These are phyloP conservation scores for Rutstroemia sp. DNA, from an alignment of 2,329 filamentous ascomycete genomes.

Conservation along the genomic window DNA sequence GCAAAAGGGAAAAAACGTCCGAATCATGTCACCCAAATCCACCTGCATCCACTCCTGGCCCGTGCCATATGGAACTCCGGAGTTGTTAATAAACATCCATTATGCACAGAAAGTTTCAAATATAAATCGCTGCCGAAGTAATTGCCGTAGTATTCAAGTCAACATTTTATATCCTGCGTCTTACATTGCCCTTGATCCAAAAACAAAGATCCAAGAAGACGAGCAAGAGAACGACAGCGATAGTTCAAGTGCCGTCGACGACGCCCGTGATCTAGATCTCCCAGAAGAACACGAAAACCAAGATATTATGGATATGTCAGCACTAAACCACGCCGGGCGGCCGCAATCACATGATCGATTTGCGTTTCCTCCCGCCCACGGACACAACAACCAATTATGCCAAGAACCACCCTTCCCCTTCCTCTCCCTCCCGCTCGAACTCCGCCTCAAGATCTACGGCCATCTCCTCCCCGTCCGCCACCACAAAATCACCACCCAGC, in stretches of 20 bases:
- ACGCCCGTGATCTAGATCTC: neutral
- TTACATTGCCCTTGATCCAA: neutral
- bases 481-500: constrained; percentile 25
- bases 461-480: constrained; percentile 21
- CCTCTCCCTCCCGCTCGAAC: constrained; percentile 22
- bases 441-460: constrained; percentile 25
- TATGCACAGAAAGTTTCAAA: constrained; percentile 1
- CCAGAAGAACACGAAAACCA: neutral
- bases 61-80: neutral
- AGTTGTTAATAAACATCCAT: constrained; percentile 17
- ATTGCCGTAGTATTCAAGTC: constrained; percentile 21
- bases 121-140: constrained; percentile 15
- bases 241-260: no score
- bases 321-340: neutral
- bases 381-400: neutral
- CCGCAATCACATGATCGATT: neutral
- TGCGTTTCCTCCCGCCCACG: neutral
- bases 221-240: no score
- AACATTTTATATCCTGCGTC: constrained; percentile 11
- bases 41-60: no score
- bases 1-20: neutral
- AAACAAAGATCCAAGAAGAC: no score
- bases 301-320: neutral
- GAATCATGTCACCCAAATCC: constrained; percentile 1
- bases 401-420: constrained; percentile 15